A percentile compares a stretch with the other conserved stretches of the same genome.
phyloP scores from a whole-genome alignment of 305 asterid genomes.

The Striga hermonthica region DNA sequence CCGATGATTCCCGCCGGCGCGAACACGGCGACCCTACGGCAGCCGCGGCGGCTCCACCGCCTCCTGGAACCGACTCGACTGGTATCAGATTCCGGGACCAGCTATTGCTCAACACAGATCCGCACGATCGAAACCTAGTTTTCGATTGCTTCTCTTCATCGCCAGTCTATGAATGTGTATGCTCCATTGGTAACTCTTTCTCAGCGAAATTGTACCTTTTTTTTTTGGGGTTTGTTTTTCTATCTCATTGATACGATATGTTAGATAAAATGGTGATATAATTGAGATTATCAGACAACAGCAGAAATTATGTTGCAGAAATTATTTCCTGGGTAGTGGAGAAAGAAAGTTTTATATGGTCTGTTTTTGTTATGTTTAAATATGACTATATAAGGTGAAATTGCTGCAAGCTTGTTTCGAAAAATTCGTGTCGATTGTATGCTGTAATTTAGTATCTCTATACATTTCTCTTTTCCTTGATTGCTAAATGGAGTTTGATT shows the following conservation, averaged over 20 bases:
- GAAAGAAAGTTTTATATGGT: constrained; percentile 17
- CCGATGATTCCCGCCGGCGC: constrained; percentile 52
- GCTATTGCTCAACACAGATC: constrained; percentile 82
- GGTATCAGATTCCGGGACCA: constrained; percentile 82
- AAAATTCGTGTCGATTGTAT: neutral
- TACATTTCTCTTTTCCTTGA: neutral
- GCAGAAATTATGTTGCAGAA: too few species aligned
- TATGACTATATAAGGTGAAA: neutral
- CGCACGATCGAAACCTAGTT: constrained; percentile 75
- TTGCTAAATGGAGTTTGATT: constrained; percentile 1
- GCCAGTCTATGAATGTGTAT: constrained; percentile 70
- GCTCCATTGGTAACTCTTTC: constrained; percentile 76
- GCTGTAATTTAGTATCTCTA: neutral
- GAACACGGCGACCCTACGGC: constrained; percentile 36
- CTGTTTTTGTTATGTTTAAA: neutral
- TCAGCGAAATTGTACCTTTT: constrained; percentile 49
- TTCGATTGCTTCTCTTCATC: constrained; percentile 92
- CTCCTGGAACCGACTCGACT: constrained; percentile 86
- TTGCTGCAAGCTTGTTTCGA: constrained; percentile 7
- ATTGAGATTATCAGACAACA: too few species aligned
- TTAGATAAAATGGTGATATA: too few species aligned
- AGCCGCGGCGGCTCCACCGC: constrained; percentile 43
- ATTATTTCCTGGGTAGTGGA: too few species aligned
- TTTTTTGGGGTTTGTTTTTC: too few species aligned
- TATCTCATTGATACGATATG: too few species aligned